Evolutionary conservation across 2,329 filamentous ascomycete species (phyloP).

Genomic region (Tolypocladium tundrense): DNA sequence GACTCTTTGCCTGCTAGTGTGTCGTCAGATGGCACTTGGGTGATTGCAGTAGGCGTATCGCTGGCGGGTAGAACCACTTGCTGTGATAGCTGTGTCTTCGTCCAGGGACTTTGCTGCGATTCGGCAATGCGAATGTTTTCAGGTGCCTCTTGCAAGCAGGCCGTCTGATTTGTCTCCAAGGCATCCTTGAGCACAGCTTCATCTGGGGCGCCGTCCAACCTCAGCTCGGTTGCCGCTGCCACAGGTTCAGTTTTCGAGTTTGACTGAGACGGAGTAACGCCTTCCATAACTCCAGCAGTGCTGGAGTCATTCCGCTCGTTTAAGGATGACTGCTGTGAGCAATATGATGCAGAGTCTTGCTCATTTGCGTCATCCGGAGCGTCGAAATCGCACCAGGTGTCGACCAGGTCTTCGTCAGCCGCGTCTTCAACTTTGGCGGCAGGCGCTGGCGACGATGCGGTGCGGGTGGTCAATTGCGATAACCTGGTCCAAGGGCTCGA

Average conservation of each 20-base stretch:
- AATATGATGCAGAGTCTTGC: too few species aligned
- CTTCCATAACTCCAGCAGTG: neutral
- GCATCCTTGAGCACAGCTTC: too few species aligned
- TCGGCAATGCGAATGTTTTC: neutral
- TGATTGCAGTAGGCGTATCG: neutral
- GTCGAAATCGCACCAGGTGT: neutral
- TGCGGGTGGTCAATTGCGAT: conserved; percentile 2
- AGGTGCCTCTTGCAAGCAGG: neutral
- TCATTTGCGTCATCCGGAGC: neutral
- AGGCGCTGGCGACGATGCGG: neutral
- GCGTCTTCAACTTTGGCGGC: neutral
- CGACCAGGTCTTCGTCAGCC: neutral
- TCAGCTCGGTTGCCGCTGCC: neutral
- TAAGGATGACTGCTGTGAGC: neutral
- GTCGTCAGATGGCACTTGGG: neutral
- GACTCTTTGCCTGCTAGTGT: neutral
- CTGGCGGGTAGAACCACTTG: neutral
- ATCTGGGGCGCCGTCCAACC: too few species aligned
- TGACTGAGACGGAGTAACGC: neutral
- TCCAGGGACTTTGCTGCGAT: conserved; percentile 8
- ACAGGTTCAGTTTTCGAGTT: neutral
- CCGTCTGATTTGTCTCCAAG: neutral
- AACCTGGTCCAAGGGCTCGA: conserved; percentile 13
- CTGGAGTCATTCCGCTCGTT: neutral
- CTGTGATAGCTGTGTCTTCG: neutral